Conservation (phyloP, 1,284 basidiomycete species). For the Rhizoctonia solani region DNA sequence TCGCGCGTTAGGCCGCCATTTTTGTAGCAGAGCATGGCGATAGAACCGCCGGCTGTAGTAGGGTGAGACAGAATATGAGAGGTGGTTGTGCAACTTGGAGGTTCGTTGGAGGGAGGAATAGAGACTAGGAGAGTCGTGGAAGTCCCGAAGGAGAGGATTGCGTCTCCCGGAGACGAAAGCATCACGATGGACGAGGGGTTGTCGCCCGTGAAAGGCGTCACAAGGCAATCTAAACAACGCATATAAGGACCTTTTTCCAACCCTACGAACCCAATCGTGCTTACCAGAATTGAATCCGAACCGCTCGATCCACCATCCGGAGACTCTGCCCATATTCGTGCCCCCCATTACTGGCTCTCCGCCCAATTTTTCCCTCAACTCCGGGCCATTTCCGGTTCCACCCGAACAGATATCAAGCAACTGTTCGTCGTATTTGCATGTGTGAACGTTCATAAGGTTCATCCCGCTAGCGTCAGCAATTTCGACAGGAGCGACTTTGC, state of each 20-base stretch:
- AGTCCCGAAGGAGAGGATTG: conserved; percentile 87
- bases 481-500: conserved; percentile 69
- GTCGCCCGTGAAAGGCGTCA: conserved; percentile 89
- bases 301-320: conserved; percentile 70
- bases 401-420: conserved; percentile 67
- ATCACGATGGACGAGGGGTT: conserved; percentile 88
- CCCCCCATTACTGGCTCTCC: conserved; percentile 78
- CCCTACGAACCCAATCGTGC: conserved; percentile 35
- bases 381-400: conserved; percentile 43
- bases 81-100: conserved; percentile 71
- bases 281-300: conserved; percentile 75
- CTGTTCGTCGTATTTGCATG: conserved; percentile 68
- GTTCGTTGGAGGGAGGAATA: conserved; percentile 58
- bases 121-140: conserved; percentile 87
- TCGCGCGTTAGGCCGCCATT: conserved; percentile 84
- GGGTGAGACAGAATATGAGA: conserved; percentile 76
- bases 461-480: conserved; percentile 88
- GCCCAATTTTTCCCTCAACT: conserved; percentile 73
- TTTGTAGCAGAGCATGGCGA: conserved; percentile 83
- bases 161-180: conserved; percentile 80
- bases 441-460: conserved; percentile 79
- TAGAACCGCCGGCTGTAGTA: conserved; percentile 60
- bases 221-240: conserved; percentile 65
- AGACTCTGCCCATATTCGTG: conserved; percentile 66
- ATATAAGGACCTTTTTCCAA: background rate